Evolutionary conservation across 768 basidiomycete species (phyloP).

Genomic region (Lactarius indigo): DNA sequence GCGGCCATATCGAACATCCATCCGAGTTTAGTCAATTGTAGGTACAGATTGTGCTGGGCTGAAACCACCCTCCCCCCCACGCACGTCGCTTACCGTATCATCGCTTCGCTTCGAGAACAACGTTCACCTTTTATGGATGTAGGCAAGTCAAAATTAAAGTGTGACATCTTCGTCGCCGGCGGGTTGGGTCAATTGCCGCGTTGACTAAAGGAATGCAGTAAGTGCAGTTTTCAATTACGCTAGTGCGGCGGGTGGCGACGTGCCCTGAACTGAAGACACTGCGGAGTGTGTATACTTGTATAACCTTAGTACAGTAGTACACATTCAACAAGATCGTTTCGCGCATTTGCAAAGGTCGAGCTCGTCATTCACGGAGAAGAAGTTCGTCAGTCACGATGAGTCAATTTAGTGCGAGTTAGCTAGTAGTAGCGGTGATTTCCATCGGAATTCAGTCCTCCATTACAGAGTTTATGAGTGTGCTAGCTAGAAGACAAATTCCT

Average conservation of each 20-base stretch:
- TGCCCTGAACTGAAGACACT: neutral
- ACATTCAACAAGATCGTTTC: neutral
- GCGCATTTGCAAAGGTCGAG: constrained; percentile 7
- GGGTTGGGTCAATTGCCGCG: neutral
- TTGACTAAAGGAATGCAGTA: neutral
- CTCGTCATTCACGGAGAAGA: neutral
- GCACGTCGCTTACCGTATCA: too few relatives aligned
- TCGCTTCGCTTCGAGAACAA: constrained; percentile 3
- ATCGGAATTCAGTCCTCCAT: too few relatives aligned
- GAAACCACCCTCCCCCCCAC: neutral
- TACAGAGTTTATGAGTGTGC: too few relatives aligned
- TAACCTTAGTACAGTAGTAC: too few relatives aligned
- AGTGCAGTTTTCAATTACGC: neutral
- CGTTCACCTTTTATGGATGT: neutral
- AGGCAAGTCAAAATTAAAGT: neutral
- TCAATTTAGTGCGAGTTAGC: too few relatives aligned
- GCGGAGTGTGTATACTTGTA: neutral
- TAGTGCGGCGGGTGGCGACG: neutral
- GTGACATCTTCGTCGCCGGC: neutral
- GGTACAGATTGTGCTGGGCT: neutral
- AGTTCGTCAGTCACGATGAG: neutral
- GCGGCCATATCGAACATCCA: neutral
- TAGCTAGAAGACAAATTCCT: too few relatives aligned
- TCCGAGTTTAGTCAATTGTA: too few relatives aligned
- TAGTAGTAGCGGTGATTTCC: neutral